These are phyloP conservation scores for Leishmania major DNA, from an alignment of 208 protist species.

Conservation along the genomic window DNA sequence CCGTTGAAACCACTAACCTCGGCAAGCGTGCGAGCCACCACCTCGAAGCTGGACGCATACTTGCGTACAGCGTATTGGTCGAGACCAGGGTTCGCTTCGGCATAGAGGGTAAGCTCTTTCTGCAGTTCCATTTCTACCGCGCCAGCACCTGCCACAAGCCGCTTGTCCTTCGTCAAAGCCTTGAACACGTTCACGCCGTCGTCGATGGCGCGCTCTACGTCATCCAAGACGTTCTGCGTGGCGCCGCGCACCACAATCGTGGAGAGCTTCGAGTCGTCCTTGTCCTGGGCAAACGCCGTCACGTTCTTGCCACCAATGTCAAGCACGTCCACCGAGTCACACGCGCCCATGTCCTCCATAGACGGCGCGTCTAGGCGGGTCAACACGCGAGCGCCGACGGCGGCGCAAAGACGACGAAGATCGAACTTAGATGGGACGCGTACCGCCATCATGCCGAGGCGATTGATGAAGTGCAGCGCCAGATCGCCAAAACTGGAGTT, in stretches of 20 bases:
- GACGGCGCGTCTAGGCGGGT: slow-evolving; percentile 92
- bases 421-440: slow-evolving; percentile 99
- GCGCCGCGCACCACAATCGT: slow-evolving; percentile 99
- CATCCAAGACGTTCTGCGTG: slow-evolving; percentile 98
- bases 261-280: slow-evolving; percentile 93
- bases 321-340: slow-evolving; percentile 92
- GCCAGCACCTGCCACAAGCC: slow-evolving; percentile 97
- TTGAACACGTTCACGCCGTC: slow-evolving; percentile 99
- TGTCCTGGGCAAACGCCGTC: slow-evolving; percentile 95
- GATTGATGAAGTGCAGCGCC: slow-evolving; percentile 99
- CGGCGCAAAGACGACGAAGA: slow-evolving; percentile 97
- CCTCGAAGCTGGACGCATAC: slow-evolving; percentile 97
- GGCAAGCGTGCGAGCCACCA: slow-evolving; percentile 97
- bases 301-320: slow-evolving; percentile 97
- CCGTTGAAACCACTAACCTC: slow-evolving; percentile 98
- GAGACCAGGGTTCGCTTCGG: slow-evolving; percentile 93
- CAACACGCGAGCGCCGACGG: slow-evolving; percentile 95
- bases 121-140: slow-evolving; percentile 97
- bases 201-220: slow-evolving; percentile 96
- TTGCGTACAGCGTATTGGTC: slow-evolving; percentile 99
- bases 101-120: slow-evolving; percentile 82
- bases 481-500: slow-evolving; percentile 98
- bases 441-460: slow-evolving; percentile 98
- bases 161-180: slow-evolving; percentile 92
- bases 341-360: slow-evolving; percentile 96